Conservation (phyloP, 306 rosid species). For the Malus fusca region DNA sequence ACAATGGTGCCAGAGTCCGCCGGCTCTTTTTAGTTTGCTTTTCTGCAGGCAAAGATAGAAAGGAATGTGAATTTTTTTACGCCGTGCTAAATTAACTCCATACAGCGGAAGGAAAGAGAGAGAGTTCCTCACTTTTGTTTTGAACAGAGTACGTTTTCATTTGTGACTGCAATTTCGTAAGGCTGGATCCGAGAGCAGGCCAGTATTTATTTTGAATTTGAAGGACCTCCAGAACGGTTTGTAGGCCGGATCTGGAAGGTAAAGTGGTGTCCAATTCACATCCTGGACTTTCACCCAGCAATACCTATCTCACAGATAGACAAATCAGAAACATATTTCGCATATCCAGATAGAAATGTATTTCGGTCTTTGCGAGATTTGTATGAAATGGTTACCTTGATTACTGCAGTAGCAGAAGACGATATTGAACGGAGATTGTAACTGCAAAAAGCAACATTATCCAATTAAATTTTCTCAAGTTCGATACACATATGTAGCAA, state of each 20-base stretch:
- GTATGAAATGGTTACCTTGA: constrained; percentile 43
- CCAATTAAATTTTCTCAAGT: constrained; percentile 20
- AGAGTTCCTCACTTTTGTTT: constrained; percentile 51
- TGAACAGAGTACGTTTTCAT: constrained; percentile 31
- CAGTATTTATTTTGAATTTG: constrained; percentile 73
- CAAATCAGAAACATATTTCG: constrained; percentile 13
- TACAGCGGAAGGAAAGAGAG: neutral
- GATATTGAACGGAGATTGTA: constrained; percentile 97
- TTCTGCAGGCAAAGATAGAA: constrained; percentile 26
- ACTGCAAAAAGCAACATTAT: constrained; percentile 43
- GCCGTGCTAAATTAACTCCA: neutral
- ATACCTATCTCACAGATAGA: constrained; percentile 39
- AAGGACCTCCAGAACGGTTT: constrained; percentile 70
- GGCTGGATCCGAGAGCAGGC: constrained; percentile 53
- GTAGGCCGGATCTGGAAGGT: constrained; percentile 72
- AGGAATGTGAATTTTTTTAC: neutral
- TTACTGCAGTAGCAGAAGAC: constrained; percentile 81
- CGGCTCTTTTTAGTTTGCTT: constrained; percentile 43
- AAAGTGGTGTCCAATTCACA: constrained; percentile 29
- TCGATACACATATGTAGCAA: neutral
- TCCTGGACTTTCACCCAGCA: constrained; percentile 66
- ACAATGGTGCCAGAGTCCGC: constrained; percentile 16
- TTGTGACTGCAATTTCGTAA: constrained; percentile 46
- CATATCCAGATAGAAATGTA: neutral
- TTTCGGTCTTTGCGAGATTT: neutral